Evolutionary conservation across 805 yeast species (phyloP).

Genomic region (Candida yuanshanica): DNA sequence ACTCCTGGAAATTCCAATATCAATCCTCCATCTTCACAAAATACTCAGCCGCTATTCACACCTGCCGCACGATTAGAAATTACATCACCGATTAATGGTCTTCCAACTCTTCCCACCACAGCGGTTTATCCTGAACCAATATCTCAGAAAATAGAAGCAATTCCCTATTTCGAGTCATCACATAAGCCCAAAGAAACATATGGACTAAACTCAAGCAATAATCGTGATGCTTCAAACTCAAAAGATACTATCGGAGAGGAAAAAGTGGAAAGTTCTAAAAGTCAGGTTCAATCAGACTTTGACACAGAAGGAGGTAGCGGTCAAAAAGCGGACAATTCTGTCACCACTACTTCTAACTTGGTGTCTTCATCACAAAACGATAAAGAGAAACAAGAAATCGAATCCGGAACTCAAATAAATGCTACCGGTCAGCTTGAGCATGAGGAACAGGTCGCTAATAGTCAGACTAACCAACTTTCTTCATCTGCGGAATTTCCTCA

Average conservation of each 20-base stretch:
- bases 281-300: not conserved
- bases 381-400: not conserved
- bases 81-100: too few relatives aligned
- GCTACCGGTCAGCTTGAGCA: too few relatives aligned
- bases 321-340: too few relatives aligned
- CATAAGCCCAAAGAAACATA: not conserved
- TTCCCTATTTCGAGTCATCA: not conserved
- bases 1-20: not conserved
- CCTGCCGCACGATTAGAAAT: too few relatives aligned
- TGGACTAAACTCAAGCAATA: not conserved
- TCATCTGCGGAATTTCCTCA: not conserved
- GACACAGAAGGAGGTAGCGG: too few relatives aligned
- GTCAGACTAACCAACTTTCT: not conserved
- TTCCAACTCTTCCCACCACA: not conserved
- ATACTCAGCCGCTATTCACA: too few relatives aligned
- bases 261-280: too few relatives aligned
- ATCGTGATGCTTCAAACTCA: not conserved
- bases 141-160: not conserved
- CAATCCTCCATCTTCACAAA: not conserved
- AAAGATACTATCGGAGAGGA: not conserved
- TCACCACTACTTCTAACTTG: too few relatives aligned
- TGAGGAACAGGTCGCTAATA: not conserved
- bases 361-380: too few relatives aligned
- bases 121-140: not conserved
- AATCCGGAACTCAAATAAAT: too few relatives aligned